Percentiles rank a stretch among this genome's conserved stretches.
phyloP scores from a whole-genome alignment of 805 yeast genomes.

The Candida incommunis region DNA sequence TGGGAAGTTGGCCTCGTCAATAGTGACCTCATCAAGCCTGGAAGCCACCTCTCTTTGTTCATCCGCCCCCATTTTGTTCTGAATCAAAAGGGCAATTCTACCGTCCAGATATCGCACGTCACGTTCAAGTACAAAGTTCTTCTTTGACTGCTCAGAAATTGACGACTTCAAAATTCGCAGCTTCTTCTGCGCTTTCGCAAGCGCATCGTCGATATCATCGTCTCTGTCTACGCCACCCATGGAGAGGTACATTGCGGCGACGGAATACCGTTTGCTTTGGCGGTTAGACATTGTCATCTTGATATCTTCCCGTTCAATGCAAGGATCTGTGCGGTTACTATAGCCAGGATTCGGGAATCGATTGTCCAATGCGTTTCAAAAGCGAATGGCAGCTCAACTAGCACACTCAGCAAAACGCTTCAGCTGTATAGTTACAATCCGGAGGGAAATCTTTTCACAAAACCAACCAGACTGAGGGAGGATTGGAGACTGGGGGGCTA shows the following conservation, averaged over 20 bases:
- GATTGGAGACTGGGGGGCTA: no score
- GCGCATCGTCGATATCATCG: constrained; percentile 21
- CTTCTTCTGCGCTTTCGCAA: constrained; percentile 20
- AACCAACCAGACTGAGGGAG: no score
- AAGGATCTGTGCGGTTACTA: no score
- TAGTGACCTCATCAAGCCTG: constrained; percentile 14
- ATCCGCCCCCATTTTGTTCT: constrained; percentile 23
- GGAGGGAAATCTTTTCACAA: no score
- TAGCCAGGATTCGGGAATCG: no score
- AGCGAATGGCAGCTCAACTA: no score
- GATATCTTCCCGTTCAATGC: no score
- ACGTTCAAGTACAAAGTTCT: constrained; percentile 23
- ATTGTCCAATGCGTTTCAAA: no score
- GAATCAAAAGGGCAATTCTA: constrained; percentile 25
- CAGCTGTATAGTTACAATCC: no score
- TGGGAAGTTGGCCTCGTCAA: constrained; percentile 14
- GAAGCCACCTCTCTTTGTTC: constrained; percentile 23
- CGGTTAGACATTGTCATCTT: background rate
- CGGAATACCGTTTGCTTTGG: constrained; percentile 17
- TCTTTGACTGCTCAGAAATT: constrained; percentile 23
- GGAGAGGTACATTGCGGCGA: constrained; percentile 22
- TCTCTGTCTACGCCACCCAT: constrained; percentile 22
- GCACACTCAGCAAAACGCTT: no score
- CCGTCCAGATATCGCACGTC: constrained; percentile 25
- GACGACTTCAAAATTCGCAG: constrained; percentile 20